Base-by-base conservation (phyloP, 2,329 filamentous ascomycete genomes). In the Colletotrichum nymphaeae region DNA sequence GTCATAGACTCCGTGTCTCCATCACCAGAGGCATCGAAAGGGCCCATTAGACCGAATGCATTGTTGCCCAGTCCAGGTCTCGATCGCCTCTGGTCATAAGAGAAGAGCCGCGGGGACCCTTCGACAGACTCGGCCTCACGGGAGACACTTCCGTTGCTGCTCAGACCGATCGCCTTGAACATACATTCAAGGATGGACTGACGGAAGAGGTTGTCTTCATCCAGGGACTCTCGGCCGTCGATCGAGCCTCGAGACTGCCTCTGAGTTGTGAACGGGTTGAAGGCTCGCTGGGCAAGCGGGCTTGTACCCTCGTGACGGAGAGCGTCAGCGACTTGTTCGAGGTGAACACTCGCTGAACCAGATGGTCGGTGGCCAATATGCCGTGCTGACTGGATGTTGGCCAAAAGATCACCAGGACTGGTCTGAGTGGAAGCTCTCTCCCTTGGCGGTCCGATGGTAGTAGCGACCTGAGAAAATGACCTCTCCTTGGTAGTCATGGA, bases 111-210 rank as follows among this genome's bases (percentile, higher is more conserved):
- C 2, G 97, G 97, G 1, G 97, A 98, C 9, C 91, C 93, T 76
- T 98, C 95, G 0, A 92, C 92, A 0, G 97, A 98, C 63, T 92
- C 91, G 0, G 88, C 85, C 76, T 93, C 93, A 60, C 90, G 89
- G 0, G 93, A 86, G 0, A 89, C 87, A 71, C 92, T 90, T 46
- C 91, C 91, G 3, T 88, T 89, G 37, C 92, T 91, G 24, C 92
- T 93, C 69, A 99, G 85, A 0, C 97, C 97, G 73, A 99, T 93
- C 0, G 95, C 93, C 80, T 96, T 98, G 83, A 98, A 96, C 85
- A 99, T 97, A 80, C 97, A 98, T 77, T 98, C 95, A 26, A 98
- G 85, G 19, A 99, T 95, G 0, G 95, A 97, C 72, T 95, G 92
- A 53, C 97, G 89, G 82, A 99, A 98, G 7, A 97, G 83, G 59